Conservation (phyloP, 257 asterid genomes). For the Apocynum venetum region DNA sequence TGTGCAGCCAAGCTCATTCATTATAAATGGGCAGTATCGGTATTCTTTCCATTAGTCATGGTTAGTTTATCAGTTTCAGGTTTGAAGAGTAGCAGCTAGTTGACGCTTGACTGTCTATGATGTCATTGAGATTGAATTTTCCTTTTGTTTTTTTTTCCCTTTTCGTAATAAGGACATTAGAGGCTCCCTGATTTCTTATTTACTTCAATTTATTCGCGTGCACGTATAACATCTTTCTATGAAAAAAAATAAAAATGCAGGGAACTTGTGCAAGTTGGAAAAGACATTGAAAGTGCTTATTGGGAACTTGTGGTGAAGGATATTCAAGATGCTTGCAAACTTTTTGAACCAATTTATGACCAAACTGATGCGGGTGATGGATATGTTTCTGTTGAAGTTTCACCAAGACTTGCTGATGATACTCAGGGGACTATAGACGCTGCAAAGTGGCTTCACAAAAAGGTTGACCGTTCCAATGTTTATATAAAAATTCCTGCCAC, state of each 20-base stretch:
- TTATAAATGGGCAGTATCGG: background rate
- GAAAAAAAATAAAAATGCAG: constrained; percentile 34
- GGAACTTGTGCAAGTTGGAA: constrained; percentile 89
- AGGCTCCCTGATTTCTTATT: background rate
- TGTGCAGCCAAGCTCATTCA: background rate
- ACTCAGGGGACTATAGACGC: constrained; percentile 83
- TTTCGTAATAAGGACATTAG: background rate
- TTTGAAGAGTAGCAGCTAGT: background rate
- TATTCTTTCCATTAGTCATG: background rate
- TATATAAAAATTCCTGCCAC: constrained; percentile 98
- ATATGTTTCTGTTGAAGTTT: constrained; percentile 98
- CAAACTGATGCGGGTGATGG: constrained; percentile 92
- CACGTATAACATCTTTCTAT: background rate
- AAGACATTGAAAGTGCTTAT: constrained; percentile 82
- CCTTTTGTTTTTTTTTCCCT: background rate
- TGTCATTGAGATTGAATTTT: background rate
- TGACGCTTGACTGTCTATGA: background rate
- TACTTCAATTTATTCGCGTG: background rate
- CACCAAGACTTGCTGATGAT: constrained; percentile 95
- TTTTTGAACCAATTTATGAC: constrained; percentile 83
- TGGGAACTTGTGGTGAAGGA: constrained; percentile 99
- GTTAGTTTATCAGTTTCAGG: background rate
- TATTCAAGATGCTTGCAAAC: constrained; percentile 99
- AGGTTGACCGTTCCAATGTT: constrained; percentile 84
- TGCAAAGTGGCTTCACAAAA: constrained; percentile 90